Percentiles rank a stretch among this genome's conserved stretches.
phyloP scores from a whole-genome alignment of 768 basidiomycete species.

The Podaxis pistillaris region DNA sequence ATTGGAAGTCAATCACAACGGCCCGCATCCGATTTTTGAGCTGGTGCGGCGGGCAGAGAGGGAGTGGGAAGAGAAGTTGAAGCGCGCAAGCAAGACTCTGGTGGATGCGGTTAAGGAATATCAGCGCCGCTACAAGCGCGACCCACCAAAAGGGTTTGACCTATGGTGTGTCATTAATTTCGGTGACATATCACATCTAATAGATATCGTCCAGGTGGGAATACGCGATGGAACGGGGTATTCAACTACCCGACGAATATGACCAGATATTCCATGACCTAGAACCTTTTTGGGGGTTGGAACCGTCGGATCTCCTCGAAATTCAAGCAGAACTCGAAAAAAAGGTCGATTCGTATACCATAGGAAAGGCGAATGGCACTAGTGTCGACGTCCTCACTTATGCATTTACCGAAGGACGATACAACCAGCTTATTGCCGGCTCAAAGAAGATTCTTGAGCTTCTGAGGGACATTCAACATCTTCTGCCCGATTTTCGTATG shows the following conservation, averaged over 20 bases:
- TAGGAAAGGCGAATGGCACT: slow-evolving; percentile 33
- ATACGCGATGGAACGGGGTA: slow-evolving; percentile 63
- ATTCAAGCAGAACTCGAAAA: slow-evolving; percentile 36
- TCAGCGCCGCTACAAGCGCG: slow-evolving; percentile 64
- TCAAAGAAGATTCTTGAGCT: slow-evolving; percentile 32
- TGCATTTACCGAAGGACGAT: slow-evolving; percentile 33
- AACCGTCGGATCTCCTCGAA: slow-evolving; percentile 37
- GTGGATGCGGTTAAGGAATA: slow-evolving; percentile 78
- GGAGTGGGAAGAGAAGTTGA: slow-evolving; percentile 56
- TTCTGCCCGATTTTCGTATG: slow-evolving; percentile 44
- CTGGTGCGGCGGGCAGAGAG: slow-evolving; percentile 71
- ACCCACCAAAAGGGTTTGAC: slow-evolving; percentile 87
- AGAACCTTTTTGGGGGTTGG: slow-evolving; percentile 78
- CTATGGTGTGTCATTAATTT: slow-evolving; percentile 58
- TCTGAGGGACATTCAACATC: slow-evolving; percentile 36
- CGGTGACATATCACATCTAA: too few relatives aligned
- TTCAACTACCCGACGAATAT: slow-evolving; percentile 86
- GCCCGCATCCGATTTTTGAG: slow-evolving; percentile 72
- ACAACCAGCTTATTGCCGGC: slow-evolving; percentile 33
- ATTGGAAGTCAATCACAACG: slow-evolving; percentile 37
- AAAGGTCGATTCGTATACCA: slow-evolving; percentile 39
- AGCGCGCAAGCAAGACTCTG: slow-evolving; percentile 72
- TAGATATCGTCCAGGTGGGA: slow-evolving; percentile 36
- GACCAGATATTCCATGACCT: slow-evolving; percentile 73
- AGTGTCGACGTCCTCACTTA: slow-evolving; percentile 31